phyloP scores from a whole-genome alignment of 495 filamentous ascomycete species.

The Penicillium odoratum region DNA sequence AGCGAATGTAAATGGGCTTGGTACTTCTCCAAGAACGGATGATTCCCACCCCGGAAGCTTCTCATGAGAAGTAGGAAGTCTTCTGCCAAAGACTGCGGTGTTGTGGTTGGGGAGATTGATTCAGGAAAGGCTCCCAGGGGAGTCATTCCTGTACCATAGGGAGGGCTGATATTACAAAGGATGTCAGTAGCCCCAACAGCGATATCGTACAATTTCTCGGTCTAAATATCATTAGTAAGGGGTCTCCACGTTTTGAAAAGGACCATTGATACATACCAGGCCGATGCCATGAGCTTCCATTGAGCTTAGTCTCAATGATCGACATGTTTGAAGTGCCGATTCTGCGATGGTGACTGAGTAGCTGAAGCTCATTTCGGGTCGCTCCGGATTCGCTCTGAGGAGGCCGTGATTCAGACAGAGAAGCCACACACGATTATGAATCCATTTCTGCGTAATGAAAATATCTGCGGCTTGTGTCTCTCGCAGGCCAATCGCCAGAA shows the following conservation, averaged over 20 bases:
- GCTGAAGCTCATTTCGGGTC: conserved; percentile 60
- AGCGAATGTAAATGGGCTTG: conserved; percentile 31
- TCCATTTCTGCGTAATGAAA: conserved; percentile 74
- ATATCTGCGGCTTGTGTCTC: conserved; percentile 72
- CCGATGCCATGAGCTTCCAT: conserved; percentile 75
- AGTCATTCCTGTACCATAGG: conserved; percentile 23
- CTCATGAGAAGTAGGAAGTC: conserved; percentile 36
- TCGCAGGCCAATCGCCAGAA: conserved; percentile 50
- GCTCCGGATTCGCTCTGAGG: conserved; percentile 52
- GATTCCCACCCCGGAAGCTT: conserved; percentile 42
- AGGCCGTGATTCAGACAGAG: conserved; percentile 57
- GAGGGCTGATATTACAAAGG: conserved; percentile 32
- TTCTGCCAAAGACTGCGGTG: conserved; percentile 33
- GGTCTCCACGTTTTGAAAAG: background rate
- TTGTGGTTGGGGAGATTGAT: conserved; percentile 18
- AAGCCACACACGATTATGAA: conserved; percentile 81
- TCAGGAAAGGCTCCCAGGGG: conserved; percentile 19
- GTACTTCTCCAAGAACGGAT: conserved; percentile 41
- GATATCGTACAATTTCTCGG: conserved; percentile 46
- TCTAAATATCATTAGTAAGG: conserved; percentile 26
- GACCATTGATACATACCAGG: conserved; percentile 49
- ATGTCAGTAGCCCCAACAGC: conserved; percentile 39
- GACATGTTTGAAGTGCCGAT: conserved; percentile 64
- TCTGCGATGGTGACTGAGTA: conserved; percentile 71
- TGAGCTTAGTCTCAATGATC: conserved; percentile 57